Evolutionary conservation across 2,329 filamentous ascomycete species (phyloP).

Genomic region (Dothiorella sarmentorum): DNA sequence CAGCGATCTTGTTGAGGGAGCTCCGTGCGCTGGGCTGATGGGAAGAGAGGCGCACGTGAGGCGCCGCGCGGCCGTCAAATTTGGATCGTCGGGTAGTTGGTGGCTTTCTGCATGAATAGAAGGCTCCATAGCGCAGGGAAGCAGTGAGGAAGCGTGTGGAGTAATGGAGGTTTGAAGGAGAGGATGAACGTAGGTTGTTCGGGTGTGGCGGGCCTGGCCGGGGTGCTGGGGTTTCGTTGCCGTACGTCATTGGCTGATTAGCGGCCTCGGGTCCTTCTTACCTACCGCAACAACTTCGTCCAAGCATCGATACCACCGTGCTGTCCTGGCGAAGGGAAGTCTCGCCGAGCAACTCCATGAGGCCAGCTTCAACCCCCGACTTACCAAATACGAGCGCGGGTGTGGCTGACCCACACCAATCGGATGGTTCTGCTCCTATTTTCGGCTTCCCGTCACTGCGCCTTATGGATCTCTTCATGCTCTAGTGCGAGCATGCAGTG

Average conservation of each 20-base stretch:
- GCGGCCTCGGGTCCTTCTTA: too few species aligned
- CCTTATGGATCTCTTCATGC: neutral
- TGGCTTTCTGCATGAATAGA: too few species aligned
- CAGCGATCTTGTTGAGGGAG: slow-evolving; percentile 10
- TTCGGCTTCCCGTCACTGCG: neutral
- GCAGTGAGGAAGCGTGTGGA: too few species aligned
- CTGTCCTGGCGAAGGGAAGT: too few species aligned
- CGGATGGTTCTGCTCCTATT: slow-evolving; percentile 1
- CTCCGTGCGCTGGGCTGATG: neutral
- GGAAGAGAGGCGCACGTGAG: neutral
- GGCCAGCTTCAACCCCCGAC: neutral
- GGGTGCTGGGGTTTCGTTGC: too few species aligned
- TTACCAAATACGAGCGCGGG: neutral
- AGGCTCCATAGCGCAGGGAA: too few species aligned
- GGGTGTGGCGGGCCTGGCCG: too few species aligned
- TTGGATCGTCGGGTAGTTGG: neutral
- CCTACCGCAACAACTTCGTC: too few species aligned
- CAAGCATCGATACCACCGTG: too few species aligned
- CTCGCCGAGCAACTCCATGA: neutral
- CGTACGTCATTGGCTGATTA: too few species aligned
- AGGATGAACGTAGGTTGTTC: too few species aligned
- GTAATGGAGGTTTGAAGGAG: too few species aligned
- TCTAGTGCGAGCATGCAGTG: neutral
- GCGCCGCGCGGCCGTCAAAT: neutral
- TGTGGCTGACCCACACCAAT: neutral